These are phyloP conservation scores for Neurospora sp. DNA, from an alignment of 495 filamentous ascomycete genomes.

Conservation along the genomic window DNA sequence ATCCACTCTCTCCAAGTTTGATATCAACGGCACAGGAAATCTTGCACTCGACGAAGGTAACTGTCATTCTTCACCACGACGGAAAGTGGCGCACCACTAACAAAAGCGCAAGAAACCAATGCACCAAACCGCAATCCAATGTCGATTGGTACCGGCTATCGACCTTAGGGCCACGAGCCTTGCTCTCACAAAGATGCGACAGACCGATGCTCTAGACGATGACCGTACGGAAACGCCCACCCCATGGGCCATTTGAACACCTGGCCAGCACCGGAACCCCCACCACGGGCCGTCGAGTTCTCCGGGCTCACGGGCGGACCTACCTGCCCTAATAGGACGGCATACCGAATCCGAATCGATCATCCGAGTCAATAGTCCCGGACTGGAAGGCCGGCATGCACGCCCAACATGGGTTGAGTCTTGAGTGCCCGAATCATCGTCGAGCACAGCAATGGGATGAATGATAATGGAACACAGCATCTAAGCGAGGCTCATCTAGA, in stretches of 20 bases:
- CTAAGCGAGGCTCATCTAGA: background rate
- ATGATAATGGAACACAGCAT: background rate
- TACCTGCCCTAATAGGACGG: background rate
- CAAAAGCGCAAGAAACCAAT: background rate
- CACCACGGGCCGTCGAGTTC: background rate
- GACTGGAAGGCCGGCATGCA: no score
- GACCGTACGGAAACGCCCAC: background rate
- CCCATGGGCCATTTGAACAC: background rate
- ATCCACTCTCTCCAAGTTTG: background rate
- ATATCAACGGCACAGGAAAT: accelerated
- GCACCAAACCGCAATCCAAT: background rate
- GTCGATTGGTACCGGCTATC: background rate
- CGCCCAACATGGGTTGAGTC: no score
- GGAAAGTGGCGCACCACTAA: background rate
- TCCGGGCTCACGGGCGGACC: background rate
- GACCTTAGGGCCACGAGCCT: background rate
- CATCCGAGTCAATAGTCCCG: background rate
- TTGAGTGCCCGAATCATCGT: no score
- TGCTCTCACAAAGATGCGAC: background rate
- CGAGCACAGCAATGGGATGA: no score
- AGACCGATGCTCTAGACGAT: background rate
- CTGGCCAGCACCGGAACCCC: background rate
- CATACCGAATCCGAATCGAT: background rate
- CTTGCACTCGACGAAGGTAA: background rate
- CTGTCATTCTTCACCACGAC: background rate